Evolutionary conservation across 2,329 filamentous ascomycete genomes (phyloP).

Genomic region (Bipolaris sorokiniana): DNA sequence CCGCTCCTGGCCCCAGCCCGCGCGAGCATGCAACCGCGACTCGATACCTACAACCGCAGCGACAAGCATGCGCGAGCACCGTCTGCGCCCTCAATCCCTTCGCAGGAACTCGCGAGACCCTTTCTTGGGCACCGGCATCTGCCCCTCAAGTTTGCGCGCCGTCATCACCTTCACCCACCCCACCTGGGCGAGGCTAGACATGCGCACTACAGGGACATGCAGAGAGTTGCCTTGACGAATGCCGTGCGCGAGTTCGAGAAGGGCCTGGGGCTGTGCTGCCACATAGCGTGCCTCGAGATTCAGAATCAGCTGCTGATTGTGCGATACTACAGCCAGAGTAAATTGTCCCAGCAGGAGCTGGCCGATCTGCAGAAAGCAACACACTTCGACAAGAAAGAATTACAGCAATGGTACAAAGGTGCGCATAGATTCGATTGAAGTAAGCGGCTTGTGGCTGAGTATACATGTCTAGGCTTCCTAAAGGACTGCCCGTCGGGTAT

Average conservation of each 20-base stretch:
- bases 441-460: conserved; percentile 24
- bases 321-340: conserved; percentile 77
- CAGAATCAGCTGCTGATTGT: conserved; percentile 44
- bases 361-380: conserved; percentile 94
- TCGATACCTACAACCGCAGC: conserved; percentile 7
- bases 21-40: conserved; percentile 19
- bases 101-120: conserved; percentile 28
- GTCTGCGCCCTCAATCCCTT: conserved; percentile 20
- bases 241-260: conserved; percentile 32
- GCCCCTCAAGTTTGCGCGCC: conserved; percentile 43
- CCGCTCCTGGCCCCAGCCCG: conserved; percentile 11
- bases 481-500: conserved; percentile 98
- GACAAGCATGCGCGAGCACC: conserved; percentile 8
- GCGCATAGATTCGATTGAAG: conserved; percentile 39
- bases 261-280: conserved; percentile 31
- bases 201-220: conserved; percentile 32
- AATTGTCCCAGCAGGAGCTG: conserved; percentile 95
- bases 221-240: conserved; percentile 34
- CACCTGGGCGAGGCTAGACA: conserved; percentile 33
- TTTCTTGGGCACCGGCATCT: conserved; percentile 31
- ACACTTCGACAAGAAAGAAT: conserved; percentile 99
- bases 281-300: conserved; percentile 31
- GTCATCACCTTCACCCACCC: conserved; percentile 30
- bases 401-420: conserved; percentile 99
- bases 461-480: conserved; percentile 77